Conservation (phyloP, 129 eudicot genomes). For the Chrysanthemum makinoi region DNA sequence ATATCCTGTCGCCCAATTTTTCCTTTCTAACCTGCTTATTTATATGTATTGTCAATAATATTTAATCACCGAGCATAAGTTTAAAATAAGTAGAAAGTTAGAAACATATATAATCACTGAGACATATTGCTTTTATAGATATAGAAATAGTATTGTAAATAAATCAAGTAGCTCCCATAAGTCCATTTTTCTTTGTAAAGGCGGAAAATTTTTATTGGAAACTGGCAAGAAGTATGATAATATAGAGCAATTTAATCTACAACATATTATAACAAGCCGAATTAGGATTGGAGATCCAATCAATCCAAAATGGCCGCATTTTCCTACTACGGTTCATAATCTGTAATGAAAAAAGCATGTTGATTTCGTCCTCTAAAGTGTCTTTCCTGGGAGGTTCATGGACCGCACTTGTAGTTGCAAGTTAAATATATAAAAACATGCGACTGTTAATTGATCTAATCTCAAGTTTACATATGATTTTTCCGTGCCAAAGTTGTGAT, state of each 20-base stretch:
- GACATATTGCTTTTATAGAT: not conserved
- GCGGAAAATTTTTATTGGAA: no score
- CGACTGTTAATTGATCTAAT: not conserved
- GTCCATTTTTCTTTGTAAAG: no score
- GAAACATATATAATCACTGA: no score
- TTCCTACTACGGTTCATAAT: no score
- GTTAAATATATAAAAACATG: not conserved
- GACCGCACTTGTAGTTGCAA: constrained; percentile 26
- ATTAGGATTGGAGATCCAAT: no score
- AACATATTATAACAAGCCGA: no score
- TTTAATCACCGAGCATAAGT: not conserved
- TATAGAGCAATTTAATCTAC: no score
- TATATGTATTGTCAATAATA: constrained; percentile 16
- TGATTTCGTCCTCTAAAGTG: no score
- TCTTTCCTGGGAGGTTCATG: not conserved
- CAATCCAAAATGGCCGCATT: no score
- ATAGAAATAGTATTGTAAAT: not conserved
- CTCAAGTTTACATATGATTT: not conserved
- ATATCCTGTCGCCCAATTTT: constrained; percentile 82
- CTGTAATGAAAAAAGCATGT: no score
- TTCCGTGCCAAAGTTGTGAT: constrained; percentile 1
- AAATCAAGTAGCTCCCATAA: constrained; percentile 9
- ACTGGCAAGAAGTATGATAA: no score
- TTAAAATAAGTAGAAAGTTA: no score
- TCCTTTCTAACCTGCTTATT: constrained; percentile 80